Base-by-base conservation (phyloP, 2,329 filamentous ascomycete species). In the Microthyrium microscopicum region DNA sequence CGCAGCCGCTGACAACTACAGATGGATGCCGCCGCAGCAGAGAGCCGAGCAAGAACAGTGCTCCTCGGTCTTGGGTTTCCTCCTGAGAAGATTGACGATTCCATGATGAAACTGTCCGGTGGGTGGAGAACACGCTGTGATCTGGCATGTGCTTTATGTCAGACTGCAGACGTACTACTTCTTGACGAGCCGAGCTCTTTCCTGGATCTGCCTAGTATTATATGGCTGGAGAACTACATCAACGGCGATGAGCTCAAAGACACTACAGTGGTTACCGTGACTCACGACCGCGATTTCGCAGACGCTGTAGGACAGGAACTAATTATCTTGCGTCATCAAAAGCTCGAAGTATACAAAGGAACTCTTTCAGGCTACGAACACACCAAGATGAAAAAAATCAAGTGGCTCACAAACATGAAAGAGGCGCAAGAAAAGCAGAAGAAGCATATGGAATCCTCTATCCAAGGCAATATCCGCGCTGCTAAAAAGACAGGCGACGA, bases 181-280 rank as follows among this genome's bases (percentile, higher is more conserved):
- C 68, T 91, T 2, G 48, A 82, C 82, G 0, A 91, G 49, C 83
- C 83, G 0, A 91, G 82, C 21, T 91, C 91, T 47, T 91, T 82
- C 48, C 65, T 91, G 1, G 82, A 91, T 46, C 60, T 91, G 1
- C 64, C 84, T 0, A 80, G 79, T 1, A 84, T 92, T 37, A 70
- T 92, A 36, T 91, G 83, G 81, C 62, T 93, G 1, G 77, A 91
- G 47, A 66, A 67, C 9, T 76, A 84, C 46, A 67, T 92, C 7
- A 57, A 57, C 33, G 59, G 66, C 24, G 57, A 64, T 4, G 65
- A 71, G 15, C 52, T 51, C 0, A 55, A 62, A 0, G 54, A 61
- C 2, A 68, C 64, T 1, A 89, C 81, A 0, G 62, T 89, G 1
- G 61, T 91, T 12, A 60, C 89, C 1, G 81, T 89, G 3, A 89